These are phyloP conservation scores for Lonicera japonica DNA, from an alignment of 129 eudicot species.

Conservation along the genomic window DNA sequence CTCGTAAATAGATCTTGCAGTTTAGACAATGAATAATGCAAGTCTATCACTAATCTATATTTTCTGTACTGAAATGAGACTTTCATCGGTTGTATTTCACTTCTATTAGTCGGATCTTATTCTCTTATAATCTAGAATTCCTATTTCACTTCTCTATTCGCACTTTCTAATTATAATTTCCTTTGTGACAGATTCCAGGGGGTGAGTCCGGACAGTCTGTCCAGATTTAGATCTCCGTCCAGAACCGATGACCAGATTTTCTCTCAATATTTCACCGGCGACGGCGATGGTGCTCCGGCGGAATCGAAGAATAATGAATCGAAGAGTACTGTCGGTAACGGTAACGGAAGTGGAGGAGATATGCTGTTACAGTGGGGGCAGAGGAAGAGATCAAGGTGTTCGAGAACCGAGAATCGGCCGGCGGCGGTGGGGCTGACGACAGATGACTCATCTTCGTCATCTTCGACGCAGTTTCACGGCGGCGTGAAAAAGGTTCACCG, in stretches of 20 bases:
- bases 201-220: slow-evolving; percentile 7
- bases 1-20: too few species aligned
- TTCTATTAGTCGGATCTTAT: neutral
- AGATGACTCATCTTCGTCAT: slow-evolving; percentile 17
- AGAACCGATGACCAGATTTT: slow-evolving; percentile 9
- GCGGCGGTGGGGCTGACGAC: slow-evolving; percentile 2
- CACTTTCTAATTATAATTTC: too few species aligned
- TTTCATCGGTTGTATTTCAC: too few species aligned
- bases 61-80: too few species aligned
- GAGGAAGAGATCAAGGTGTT: slow-evolving; percentile 25
- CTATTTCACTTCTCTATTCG: too few species aligned
- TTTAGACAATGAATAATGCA: too few species aligned
- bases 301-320: neutral
- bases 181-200: slow-evolving; percentile 23
- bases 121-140: too few species aligned
- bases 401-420: slow-evolving; percentile 13
- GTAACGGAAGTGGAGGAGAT: neutral
- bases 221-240: slow-evolving; percentile 21
- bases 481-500: slow-evolving; percentile 13
- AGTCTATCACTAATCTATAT: too few species aligned
- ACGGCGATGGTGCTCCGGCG: neutral
- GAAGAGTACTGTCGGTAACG: neutral
- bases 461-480: slow-evolving; percentile 18
- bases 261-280: neutral
- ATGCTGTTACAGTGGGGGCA: slow-evolving; percentile 33